Evolutionary conservation across 805 yeast species (phyloP).

Genomic region (Wickerhamiella shivajii): DNA sequence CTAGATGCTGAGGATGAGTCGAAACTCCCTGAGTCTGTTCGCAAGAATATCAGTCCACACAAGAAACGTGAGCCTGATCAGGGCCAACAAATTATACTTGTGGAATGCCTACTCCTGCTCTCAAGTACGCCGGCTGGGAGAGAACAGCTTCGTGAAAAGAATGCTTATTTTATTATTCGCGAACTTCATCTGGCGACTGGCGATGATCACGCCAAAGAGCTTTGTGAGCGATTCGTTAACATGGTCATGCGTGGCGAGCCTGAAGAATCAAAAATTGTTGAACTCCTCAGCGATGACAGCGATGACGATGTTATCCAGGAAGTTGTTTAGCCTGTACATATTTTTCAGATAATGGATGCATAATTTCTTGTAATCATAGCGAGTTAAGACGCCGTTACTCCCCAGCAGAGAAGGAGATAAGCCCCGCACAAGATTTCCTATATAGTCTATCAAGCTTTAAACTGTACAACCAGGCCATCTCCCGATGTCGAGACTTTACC

Average conservation of each 20-base stretch:
- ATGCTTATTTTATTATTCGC: constrained; percentile 74
- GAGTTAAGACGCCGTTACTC: no score
- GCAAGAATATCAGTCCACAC: constrained; percentile 57
- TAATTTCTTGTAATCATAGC: no score
- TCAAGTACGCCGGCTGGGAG: constrained; percentile 64
- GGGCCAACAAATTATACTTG: constrained; percentile 48
- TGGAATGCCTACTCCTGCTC: constrained; percentile 66
- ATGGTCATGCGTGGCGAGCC: constrained; percentile 83
- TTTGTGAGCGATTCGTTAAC: constrained; percentile 76
- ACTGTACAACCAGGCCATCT: constrained; percentile 84
- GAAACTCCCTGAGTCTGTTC: constrained; percentile 71
- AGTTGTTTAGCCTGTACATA: constrained; percentile 30
- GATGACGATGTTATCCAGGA: constrained; percentile 33
- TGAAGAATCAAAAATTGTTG: constrained; percentile 16
- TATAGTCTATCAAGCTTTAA: no score
- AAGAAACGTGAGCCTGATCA: constrained; percentile 60
- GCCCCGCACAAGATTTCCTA: no score
- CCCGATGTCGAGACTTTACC: constrained; percentile 62
- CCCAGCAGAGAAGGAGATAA: no score
- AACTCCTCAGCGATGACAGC: constrained; percentile 6
- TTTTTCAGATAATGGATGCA: no score
- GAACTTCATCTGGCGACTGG: constrained; percentile 53
- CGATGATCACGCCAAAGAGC: constrained; percentile 39
- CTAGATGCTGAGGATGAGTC: constrained; percentile 75
- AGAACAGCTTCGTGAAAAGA: constrained; percentile 60